Percentiles rank a stretch among this genome's conserved stretches.
These are phyloP conservation scores for Helicocarpus griseus DNA, from an alignment of 2,329 filamentous ascomycete genomes.

Conservation along the genomic window DNA sequence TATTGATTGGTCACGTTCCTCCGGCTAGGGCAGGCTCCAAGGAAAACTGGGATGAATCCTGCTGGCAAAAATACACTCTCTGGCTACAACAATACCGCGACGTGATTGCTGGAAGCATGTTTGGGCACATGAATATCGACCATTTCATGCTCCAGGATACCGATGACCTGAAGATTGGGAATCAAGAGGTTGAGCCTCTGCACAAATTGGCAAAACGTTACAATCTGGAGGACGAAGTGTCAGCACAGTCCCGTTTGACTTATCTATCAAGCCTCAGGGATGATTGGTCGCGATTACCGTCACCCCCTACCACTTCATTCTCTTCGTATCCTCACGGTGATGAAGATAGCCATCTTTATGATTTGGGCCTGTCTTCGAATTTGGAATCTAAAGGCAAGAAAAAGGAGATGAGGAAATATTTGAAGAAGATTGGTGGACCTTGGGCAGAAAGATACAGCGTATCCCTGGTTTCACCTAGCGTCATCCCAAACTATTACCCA, in stretches of 20 bases:
- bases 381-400: constrained; percentile 38
- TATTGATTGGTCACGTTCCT: constrained; percentile 87
- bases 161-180: constrained; percentile 57
- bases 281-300: constrained; percentile 67
- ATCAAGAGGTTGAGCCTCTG: constrained; percentile 18
- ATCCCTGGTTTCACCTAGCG: constrained; percentile 69
- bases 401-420: constrained; percentile 42
- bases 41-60: constrained; percentile 87
- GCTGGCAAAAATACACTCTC: constrained; percentile 94
- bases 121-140: constrained; percentile 97
- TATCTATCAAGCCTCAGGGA: constrained; percentile 72
- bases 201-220: constrained; percentile 2
- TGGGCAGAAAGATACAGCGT: constrained; percentile 80
- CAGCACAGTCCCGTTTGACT: constrained; percentile 57
- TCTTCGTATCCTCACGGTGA: constrained; percentile 11
- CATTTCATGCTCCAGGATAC: constrained; percentile 91
- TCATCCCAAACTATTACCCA: constrained; percentile 89
- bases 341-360: constrained; percentile 13
- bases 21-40: constrained; percentile 80
- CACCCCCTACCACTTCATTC: constrained; percentile 30
- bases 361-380: constrained; percentile 24
- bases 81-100: constrained; percentile 89
- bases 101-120: constrained; percentile 68
- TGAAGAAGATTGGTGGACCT: constrained; percentile 63
- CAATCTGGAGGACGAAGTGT: constrained; percentile 41